Percentiles rank a stretch among this genome's conserved stretches.
phyloP scores from a whole-genome alignment of 2,329 filamentous ascomycete species.

The Hymenoscyphus linearis region DNA sequence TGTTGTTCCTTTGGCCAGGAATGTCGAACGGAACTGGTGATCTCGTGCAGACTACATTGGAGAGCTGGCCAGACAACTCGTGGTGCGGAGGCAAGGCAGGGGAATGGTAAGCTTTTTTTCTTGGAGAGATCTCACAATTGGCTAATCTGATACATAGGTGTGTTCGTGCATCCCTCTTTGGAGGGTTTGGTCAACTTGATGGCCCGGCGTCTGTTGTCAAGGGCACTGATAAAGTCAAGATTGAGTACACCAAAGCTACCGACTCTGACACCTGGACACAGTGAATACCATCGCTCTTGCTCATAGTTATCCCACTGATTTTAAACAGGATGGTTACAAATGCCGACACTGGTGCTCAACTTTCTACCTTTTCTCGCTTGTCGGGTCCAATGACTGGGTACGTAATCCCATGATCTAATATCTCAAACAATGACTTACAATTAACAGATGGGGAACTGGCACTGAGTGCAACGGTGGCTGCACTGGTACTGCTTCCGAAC shows the following conservation, averaged over 20 bases:
- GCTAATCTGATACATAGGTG: slow-evolving; percentile 27
- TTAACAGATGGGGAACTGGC: slow-evolving; percentile 34
- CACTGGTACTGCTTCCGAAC: slow-evolving; percentile 35
- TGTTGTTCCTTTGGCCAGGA: slow-evolving; percentile 40
- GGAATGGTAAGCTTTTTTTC: slow-evolving; percentile 35
- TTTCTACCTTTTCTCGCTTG: slow-evolving; percentile 33
- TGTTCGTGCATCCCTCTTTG: slow-evolving; percentile 38
- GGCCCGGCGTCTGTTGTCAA: slow-evolving; percentile 21
- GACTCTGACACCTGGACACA: slow-evolving; percentile 24
- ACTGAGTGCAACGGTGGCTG: slow-evolving; percentile 37
- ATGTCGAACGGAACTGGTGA: slow-evolving; percentile 42
- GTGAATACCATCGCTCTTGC: slow-evolving; percentile 4
- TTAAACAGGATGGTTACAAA: slow-evolving; percentile 30
- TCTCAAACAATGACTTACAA: not conserved
- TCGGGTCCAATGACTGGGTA: slow-evolving; percentile 36
- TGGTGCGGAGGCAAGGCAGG: slow-evolving; percentile 38
- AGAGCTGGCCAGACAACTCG: slow-evolving; percentile 37
- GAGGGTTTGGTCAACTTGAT: slow-evolving; percentile 38
- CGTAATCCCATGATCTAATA: not conserved
- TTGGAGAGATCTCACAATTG: not conserved
- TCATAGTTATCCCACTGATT: not conserved
- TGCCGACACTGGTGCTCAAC: slow-evolving; percentile 30
- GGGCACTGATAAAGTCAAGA: slow-evolving; percentile 28
- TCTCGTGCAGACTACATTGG: slow-evolving; percentile 38
- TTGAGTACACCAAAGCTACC: slow-evolving; percentile 26